Evolutionary conservation across 352 stramenopile genomes (phyloP), one percentile per base, ranked within the genome.

Genomic region (Pythium chondricola): DNA sequence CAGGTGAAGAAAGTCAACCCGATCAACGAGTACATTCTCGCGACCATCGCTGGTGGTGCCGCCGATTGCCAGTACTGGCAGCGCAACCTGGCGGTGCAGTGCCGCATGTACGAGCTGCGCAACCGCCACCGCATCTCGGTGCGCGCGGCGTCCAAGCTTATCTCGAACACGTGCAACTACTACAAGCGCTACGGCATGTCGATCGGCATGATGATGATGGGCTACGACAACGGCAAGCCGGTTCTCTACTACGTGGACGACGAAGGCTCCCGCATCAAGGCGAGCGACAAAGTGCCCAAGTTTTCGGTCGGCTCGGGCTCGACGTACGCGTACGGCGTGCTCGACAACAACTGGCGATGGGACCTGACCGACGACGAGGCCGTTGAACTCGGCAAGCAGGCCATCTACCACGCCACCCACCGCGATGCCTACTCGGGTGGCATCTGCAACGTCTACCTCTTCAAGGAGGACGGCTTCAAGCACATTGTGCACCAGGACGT

Each of bases 201-300:
- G 67, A 77, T 99, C 67, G 97, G 97, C 36, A 99, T 98, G 63
- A 99, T 99, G 97, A 96, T 99, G 69, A 98, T 97, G 60, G 97
- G 97, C 46, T 99, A 98, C 87, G 97, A 99, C 83, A 97, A 93
- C 42, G 87, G 83, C 29, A 88, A 97, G 49, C 96, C 97, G 6
- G 90, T 98, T 69, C 84, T 99, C 17, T 99, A 99, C 74, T 99
- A 99, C 65, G 95, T 99, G n/a, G 97, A 99, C 72, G 94, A 99
- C 63, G 97, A 99, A 65, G 97, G 96, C 48, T 99, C 95, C 13
- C 84, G 97, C 37, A 91, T 99, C 33, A 88, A 98, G 55, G 97
- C 96, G 20, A 97, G 96, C 36, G 83, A 92, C 55, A 71, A 88
- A 51, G 84, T 95, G 32, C 84, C 95, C 61, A 97, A 98, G 70